Evolutionary conservation across 1,284 basidiomycete species (phyloP).

Genomic region (Cryptococcus wingfieldii): DNA sequence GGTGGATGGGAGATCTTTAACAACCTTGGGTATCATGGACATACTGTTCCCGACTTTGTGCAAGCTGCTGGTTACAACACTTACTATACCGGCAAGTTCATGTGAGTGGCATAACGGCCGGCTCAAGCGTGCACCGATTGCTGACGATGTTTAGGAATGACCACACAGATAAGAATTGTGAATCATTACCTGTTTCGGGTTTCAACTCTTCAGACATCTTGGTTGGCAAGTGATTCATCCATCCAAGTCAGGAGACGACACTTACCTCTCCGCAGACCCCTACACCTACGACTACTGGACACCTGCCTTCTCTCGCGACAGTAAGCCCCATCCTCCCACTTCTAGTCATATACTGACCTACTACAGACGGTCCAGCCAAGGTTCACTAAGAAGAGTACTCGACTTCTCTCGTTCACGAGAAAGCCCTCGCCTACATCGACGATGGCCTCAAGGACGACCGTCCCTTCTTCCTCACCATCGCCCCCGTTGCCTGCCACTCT

Average conservation of each 20-base stretch:
- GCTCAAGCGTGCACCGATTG: too few species aligned
- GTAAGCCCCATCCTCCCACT: not conserved
- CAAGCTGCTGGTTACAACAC: slow-evolving; percentile 35
- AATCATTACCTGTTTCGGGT: slow-evolving; percentile 19
- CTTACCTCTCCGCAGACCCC: slow-evolving; percentile 18
- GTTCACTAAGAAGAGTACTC: slow-evolving; percentile 26
- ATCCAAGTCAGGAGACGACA: too few species aligned
- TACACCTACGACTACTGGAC: slow-evolving; percentile 41
- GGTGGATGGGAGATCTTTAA: slow-evolving; percentile 37
- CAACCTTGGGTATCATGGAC: slow-evolving; percentile 28
- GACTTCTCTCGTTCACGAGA: slow-evolving; percentile 31
- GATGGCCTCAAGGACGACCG: slow-evolving; percentile 12
- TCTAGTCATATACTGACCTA: not conserved
- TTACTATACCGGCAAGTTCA: slow-evolving; percentile 38
- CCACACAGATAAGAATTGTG: slow-evolving; percentile 27
- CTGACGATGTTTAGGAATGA: slow-evolving; percentile 21
- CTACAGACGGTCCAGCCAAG: slow-evolving; percentile 18
- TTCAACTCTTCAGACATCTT: slow-evolving; percentile 28
- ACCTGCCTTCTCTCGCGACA: slow-evolving; percentile 20
- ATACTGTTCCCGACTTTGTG: slow-evolving; percentile 33
- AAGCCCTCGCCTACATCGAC: slow-evolving; percentile 28
- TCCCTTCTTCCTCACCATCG: slow-evolving; percentile 35
- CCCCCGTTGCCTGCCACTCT: slow-evolving; percentile 10
- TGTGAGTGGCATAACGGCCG: slow-evolving; percentile 12
- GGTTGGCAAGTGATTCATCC: slow-evolving; percentile 7